Evolutionary conservation across 441 rosid species (phyloP).

Genomic region (Theobroma grandiflorum): DNA sequence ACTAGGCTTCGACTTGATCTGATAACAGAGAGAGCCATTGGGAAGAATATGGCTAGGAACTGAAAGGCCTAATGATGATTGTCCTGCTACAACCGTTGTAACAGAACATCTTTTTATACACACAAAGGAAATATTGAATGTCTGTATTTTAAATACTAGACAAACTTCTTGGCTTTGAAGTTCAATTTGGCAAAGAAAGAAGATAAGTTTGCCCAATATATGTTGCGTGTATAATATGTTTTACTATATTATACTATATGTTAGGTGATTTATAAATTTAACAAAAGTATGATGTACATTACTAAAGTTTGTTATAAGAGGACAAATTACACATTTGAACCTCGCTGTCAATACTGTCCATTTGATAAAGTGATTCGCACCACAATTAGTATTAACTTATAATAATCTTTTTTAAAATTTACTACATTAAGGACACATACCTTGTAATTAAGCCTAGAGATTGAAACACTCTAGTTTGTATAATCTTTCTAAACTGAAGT

Average conservation of each 20-base stretch:
- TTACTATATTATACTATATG: neutral
- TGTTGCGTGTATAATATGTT: neutral
- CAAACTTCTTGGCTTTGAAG: slow-evolving; percentile 21
- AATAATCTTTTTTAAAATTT: neutral
- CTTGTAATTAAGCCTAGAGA: neutral
- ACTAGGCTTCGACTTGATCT: slow-evolving; percentile 46
- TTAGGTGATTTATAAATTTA: neutral
- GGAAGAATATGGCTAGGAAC: neutral
- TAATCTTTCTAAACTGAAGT: neutral
- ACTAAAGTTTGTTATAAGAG: neutral
- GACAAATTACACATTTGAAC: neutral
- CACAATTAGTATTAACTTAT: neutral
- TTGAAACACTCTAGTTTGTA: neutral
- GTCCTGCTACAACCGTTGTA: neutral
- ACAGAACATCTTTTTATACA: slow-evolving; percentile 23
- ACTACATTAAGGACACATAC: neutral
- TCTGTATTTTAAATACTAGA: neutral
- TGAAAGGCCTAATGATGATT: neutral
- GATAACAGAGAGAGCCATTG: slow-evolving; percentile 46
- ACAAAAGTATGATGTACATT: neutral
- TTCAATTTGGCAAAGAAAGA: slow-evolving; percentile 16
- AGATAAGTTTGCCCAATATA: neutral
- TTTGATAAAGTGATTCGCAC: neutral
- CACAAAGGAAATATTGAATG: neutral
- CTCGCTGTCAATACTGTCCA: neutral